phyloP scores from a whole-genome alignment of 345 rosid genomes.

The Passiflora organensis region DNA sequence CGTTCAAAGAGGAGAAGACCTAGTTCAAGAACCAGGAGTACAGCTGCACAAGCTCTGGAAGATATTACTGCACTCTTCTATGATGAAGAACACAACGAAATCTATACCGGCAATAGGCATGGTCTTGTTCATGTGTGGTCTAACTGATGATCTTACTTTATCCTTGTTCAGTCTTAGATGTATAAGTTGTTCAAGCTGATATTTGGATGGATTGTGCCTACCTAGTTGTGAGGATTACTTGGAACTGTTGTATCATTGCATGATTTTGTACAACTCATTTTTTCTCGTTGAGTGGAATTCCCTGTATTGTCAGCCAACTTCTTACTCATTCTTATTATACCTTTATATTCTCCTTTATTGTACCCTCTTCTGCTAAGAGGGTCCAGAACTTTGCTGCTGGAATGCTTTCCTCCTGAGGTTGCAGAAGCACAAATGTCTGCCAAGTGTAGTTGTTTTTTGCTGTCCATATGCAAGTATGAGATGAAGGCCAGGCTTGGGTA shows the following conservation, averaged over 20 bases:
- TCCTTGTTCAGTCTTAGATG: neutral
- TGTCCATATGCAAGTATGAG: too few species aligned
- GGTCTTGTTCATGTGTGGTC: conserved; percentile 88
- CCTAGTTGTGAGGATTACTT: neutral
- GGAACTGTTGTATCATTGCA: neutral
- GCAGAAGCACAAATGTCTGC: too few species aligned
- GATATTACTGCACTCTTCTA: conserved; percentile 84
- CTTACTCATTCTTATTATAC: neutral
- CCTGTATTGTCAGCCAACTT: neutral
- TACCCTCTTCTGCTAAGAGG: too few species aligned
- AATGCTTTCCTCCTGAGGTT: too few species aligned
- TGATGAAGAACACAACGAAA: conserved; percentile 82
- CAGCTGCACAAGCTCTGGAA: conserved; percentile 65
- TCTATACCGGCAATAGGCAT: conserved; percentile 68
- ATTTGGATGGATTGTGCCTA: neutral
- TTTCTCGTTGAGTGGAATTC: neutral
- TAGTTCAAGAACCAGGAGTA: conserved; percentile 32
- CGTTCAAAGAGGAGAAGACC: conserved; percentile 20
- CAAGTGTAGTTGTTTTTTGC: too few species aligned
- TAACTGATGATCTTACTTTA: conserved; percentile 23
- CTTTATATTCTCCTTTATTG: too few species aligned
- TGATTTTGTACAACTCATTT: neutral
- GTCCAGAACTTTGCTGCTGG: too few species aligned
- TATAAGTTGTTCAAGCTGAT: neutral
- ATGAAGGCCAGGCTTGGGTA: too few species aligned